Evolutionary conservation across 2,329 filamentous ascomycete genomes (phyloP).

Genomic region (Herpotrichia juniperi): DNA sequence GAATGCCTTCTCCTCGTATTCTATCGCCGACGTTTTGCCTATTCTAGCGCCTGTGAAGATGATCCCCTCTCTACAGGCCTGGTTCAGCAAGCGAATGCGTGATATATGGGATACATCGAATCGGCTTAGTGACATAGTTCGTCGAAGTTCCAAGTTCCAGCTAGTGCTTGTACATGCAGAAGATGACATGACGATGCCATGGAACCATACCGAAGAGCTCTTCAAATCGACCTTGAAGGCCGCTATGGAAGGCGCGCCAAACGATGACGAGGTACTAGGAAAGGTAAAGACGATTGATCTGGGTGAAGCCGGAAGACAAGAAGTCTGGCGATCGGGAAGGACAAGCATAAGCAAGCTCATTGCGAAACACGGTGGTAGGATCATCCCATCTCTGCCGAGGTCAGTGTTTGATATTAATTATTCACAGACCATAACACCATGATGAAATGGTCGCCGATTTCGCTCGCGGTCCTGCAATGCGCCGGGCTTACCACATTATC

Average conservation of each 20-base stretch:
- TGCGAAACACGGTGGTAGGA: constrained; percentile 45
- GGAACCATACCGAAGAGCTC: constrained; percentile 39
- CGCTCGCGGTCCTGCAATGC: constrained; percentile 32
- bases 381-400: neutral
- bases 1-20: constrained; percentile 76
- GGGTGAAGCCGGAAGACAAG: constrained; percentile 41
- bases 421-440: constrained; percentile 36
- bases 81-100: constrained; percentile 69
- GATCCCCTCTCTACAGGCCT: constrained; percentile 68
- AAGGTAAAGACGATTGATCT: constrained; percentile 31
- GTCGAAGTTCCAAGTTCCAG: constrained; percentile 22
- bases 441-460: constrained; percentile 38
- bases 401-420: constrained; percentile 13
- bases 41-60: constrained; percentile 74
- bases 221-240: constrained; percentile 35
- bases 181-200: constrained; percentile 43
- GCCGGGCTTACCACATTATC: constrained; percentile 24
- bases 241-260: constrained; percentile 19
- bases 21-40: constrained; percentile 76
- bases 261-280: constrained; percentile 18
- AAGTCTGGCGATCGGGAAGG: constrained; percentile 32
- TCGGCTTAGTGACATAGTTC: constrained; percentile 66
- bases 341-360: constrained; percentile 40
- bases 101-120: constrained; percentile 80
- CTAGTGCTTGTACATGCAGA: constrained; percentile 42